These are phyloP conservation scores for Pseudocercospora fijiensis DNA, from an alignment of 2,329 filamentous ascomycete species.

Conservation along the genomic window DNA sequence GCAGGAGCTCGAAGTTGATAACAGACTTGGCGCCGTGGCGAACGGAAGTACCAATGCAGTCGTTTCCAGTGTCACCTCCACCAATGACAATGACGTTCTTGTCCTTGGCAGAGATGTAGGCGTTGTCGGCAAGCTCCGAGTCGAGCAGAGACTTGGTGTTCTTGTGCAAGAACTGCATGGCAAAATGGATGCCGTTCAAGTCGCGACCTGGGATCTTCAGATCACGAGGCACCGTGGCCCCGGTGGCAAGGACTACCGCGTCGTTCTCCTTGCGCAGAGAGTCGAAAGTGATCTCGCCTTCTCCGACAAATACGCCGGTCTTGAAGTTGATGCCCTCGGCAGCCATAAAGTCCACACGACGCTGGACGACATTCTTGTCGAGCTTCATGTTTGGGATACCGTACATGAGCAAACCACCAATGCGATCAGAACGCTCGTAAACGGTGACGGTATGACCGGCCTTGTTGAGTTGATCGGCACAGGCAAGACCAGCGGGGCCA, in stretches of 20 bases:
- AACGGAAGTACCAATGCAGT: constrained; percentile 95
- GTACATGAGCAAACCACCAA: constrained; percentile 94
- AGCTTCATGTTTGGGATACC: constrained; percentile 99
- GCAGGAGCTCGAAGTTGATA: constrained; percentile 92
- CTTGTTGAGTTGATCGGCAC: constrained; percentile 90
- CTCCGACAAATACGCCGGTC: constrained; percentile 73
- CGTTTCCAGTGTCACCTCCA: constrained; percentile 95
- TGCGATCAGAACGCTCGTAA: constrained; percentile 87
- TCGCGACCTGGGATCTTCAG: constrained; percentile 86
- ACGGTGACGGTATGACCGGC: constrained; percentile 85
- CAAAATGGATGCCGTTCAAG: constrained; percentile 87
- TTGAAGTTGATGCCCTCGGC: constrained; percentile 82
- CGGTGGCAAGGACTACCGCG: constrained; percentile 86
- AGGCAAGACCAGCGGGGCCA: constrained; percentile 84
- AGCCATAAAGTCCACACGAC: constrained; percentile 92
- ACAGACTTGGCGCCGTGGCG: constrained; percentile 94
- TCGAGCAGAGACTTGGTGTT: constrained; percentile 98
- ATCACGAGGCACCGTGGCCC: constrained; percentile 89
- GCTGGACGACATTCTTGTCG: constrained; percentile 95
- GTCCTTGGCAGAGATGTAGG: constrained; percentile 91
- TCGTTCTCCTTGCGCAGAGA: constrained; percentile 73
- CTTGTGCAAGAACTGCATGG: constrained; percentile 95
- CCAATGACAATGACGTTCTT: constrained; percentile 97
- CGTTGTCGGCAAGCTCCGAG: constrained; percentile 76
- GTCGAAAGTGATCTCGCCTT: constrained; percentile 65